phyloP scores from a whole-genome alignment of 305 asterid species.

The Fraxinus dipetala region DNA sequence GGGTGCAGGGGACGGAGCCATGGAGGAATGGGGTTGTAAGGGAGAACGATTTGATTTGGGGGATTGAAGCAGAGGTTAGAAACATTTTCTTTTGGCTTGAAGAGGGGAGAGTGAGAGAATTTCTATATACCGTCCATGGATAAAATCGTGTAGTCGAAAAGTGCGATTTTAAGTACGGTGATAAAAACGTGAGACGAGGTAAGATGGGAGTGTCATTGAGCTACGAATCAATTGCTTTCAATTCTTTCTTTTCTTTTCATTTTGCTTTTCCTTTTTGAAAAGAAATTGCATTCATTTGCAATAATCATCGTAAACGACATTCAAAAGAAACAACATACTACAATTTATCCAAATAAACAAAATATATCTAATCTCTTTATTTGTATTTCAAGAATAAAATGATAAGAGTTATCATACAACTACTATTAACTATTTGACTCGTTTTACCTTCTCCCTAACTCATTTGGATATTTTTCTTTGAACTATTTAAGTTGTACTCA shows the following conservation, averaged over 20 bases:
- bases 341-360: neutral
- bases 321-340: neutral
- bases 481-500: neutral
- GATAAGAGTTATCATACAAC: neutral
- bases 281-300: neutral
- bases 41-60: slow-evolving; percentile 63
- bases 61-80: slow-evolving; percentile 38
- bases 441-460: neutral
- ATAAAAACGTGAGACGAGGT: neutral
- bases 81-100: slow-evolving; percentile 39
- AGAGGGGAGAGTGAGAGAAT: slow-evolving; percentile 18
- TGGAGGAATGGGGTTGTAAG: slow-evolving; percentile 69
- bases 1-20: slow-evolving; percentile 50
- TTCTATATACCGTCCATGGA: slow-evolving; percentile 6
- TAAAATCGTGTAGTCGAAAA: slow-evolving; percentile 19
- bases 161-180: neutral
- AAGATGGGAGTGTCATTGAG: neutral
- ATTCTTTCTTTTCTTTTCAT: neutral
- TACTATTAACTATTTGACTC: neutral
- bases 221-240: neutral
- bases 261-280: too few relatives aligned
- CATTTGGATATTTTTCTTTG: neutral
- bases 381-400: neutral
- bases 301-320: neutral
- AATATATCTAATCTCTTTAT: neutral